Evolutionary conservation across 768 basidiomycete genomes (phyloP).

Genomic region (Neoboletus magnificus): DNA sequence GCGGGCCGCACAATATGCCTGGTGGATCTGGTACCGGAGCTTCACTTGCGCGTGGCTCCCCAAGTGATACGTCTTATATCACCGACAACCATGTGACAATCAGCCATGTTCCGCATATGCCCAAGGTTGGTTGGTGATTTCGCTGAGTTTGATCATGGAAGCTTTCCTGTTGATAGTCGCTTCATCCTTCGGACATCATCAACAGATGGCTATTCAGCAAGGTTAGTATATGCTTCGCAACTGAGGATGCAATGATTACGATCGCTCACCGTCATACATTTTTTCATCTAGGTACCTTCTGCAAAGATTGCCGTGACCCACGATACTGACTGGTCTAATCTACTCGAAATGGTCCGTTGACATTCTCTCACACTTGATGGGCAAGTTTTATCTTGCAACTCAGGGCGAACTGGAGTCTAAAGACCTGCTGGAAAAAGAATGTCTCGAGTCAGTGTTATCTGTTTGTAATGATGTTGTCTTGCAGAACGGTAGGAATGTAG

Average conservation of each 20-base stretch:
- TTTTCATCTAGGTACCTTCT: neutral
- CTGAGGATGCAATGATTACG: neutral
- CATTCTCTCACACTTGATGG: neutral
- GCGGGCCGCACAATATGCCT: neutral
- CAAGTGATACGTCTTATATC: neutral
- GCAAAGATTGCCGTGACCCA: neutral
- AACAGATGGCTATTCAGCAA: neutral
- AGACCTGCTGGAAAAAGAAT: neutral
- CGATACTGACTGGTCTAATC: neutral
- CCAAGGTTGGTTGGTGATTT: neutral
- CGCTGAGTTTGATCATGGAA: neutral
- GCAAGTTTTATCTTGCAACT: no score
- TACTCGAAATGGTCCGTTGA: neutral
- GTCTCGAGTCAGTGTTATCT: neutral
- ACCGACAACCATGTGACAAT: neutral
- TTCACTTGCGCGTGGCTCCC: neutral
- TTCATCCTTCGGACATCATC: neutral
- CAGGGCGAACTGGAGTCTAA: neutral
- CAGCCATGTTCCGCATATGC: neutral
- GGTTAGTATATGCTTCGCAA: neutral
- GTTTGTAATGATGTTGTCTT: neutral
- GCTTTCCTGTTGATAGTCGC: neutral
- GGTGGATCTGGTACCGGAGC: neutral
- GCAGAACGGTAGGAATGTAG: neutral
- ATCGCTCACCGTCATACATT: neutral